Base-by-base conservation (phyloP, 441 rosid species). In the Flueggea neowawraea region DNA sequence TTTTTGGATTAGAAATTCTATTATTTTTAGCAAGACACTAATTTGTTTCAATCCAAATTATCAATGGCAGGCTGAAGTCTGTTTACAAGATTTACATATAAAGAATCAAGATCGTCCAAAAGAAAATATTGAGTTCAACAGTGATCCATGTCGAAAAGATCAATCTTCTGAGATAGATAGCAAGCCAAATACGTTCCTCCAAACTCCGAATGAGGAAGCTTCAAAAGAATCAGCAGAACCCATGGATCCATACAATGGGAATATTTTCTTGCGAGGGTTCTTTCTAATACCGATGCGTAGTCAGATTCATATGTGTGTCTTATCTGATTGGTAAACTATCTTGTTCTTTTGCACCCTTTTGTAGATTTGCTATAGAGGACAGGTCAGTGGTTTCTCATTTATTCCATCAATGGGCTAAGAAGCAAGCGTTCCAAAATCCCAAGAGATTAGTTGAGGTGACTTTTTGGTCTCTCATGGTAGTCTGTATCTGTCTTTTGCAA, bases 341-440 rank as follows among this genome's bases (percentile, higher is more conserved):
- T 6, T 28, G 41, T 15, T 12, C 31, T 6, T 4, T 32, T 16
- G 31, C 50, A 39, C 14, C 47, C 10, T 22, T 53, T 55, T 73
- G 53, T 78, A 95, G 99, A 82, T 95, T 95, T 48, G 68, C 71
- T 55, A 90, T 88, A 69, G 97, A 87, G 61, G 96, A 86, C 15
- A 87, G 99, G 62, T 80, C 85, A 54, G 74, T 86, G 53, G 84
- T 95, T 73, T 91, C 99, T 51, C 99, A 95, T 75, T 56, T 95
- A 68, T 95, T 95, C 73, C 96, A 82, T 76, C 86, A 79, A 66
- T 95, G 99, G 99, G 99, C 96, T 52, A 95, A 85, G 86, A 95
- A 82, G 80, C 73, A 63, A 74, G 99, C 99, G 57, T 95, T 95
- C 75, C 90, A 86, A 64, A 89, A 86, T 31, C 96, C 97, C 16